Conservation (phyloP, 2,329 filamentous ascomycete genomes). For the Diaporthe humulicola region DNA sequence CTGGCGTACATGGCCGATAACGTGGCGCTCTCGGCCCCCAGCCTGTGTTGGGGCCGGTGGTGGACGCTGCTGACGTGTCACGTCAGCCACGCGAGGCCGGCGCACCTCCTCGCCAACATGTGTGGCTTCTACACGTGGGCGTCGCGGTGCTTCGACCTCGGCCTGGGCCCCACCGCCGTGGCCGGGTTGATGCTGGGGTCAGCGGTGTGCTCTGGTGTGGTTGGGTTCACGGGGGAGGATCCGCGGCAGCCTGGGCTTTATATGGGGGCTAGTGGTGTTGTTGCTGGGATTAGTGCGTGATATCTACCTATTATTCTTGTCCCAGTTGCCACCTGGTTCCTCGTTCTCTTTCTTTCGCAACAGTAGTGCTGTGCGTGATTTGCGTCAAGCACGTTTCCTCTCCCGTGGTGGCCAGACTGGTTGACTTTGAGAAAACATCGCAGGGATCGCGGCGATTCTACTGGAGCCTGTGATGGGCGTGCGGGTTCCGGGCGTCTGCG, state of each 20-base stretch:
- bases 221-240: background rate
- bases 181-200: background rate
- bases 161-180: background rate
- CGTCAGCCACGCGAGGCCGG: background rate
- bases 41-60: background rate
- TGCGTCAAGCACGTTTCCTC: background rate
- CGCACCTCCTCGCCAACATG: conserved; percentile 2
- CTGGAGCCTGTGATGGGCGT: background rate
- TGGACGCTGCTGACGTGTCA: background rate
- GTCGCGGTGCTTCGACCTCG: conserved; percentile 10
- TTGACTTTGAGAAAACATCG: background rate
- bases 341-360: background rate
- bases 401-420: no score
- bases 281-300: conserved; percentile 6
- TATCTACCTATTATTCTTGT: background rate
- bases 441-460: background rate
- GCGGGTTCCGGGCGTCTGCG: background rate
- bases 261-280: background rate
- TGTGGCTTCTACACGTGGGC: background rate
- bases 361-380: background rate
- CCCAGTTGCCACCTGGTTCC: no score
- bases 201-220: background rate
- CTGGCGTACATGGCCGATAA: background rate
- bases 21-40: background rate
- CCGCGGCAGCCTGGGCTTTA: no score